These are phyloP conservation scores for Tetrapisispora arboricola DNA, from an alignment of 805 yeast genomes.

Conservation along the genomic window DNA sequence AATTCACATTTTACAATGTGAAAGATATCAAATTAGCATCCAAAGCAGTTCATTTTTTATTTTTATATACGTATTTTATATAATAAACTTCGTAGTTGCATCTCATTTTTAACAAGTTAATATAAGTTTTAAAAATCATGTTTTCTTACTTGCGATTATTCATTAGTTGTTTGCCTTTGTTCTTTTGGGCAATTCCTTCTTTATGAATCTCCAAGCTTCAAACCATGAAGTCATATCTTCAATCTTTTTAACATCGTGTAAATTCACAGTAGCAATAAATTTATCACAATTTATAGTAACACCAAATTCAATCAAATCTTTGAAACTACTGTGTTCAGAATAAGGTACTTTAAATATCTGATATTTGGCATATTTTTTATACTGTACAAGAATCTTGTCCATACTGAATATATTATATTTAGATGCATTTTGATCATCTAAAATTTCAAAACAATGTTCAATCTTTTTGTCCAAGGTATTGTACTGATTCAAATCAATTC, in stretches of 20 bases:
- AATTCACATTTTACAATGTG: too few relatives aligned
- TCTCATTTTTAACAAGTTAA: too few relatives aligned
- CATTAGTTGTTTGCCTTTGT: too few relatives aligned
- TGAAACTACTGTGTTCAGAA: conserved; percentile 86
- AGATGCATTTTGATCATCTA: conserved; percentile 6
- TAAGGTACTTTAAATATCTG: conserved; percentile 67
- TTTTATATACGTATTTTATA: not conserved
- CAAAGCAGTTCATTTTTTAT: not conserved
- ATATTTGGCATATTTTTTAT: conserved; percentile 26
- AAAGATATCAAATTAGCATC: too few relatives aligned
- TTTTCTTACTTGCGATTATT: too few relatives aligned
- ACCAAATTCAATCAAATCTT: conserved; percentile 65
- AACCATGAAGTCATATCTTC: conserved; percentile 31
- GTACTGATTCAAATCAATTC: conserved; percentile 7
- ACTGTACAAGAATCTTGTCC: conserved; percentile 22
- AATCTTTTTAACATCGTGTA: conserved; percentile 20
- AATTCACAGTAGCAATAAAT: conserved; percentile 74
- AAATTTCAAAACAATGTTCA: conserved; percentile 9
- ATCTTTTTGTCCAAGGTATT: conserved; percentile 10
- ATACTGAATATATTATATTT: conserved; percentile 9
- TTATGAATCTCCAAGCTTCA: conserved; percentile 2
- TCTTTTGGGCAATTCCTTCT: too few relatives aligned
- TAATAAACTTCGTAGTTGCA: not conserved
- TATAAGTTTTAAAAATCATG: too few relatives aligned
- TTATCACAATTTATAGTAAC: conserved; percentile 38